Evolutionary conservation across 805 yeast species (phyloP), one percentile per base, ranked within the genome.

Genomic region (Candida ficus): DNA sequence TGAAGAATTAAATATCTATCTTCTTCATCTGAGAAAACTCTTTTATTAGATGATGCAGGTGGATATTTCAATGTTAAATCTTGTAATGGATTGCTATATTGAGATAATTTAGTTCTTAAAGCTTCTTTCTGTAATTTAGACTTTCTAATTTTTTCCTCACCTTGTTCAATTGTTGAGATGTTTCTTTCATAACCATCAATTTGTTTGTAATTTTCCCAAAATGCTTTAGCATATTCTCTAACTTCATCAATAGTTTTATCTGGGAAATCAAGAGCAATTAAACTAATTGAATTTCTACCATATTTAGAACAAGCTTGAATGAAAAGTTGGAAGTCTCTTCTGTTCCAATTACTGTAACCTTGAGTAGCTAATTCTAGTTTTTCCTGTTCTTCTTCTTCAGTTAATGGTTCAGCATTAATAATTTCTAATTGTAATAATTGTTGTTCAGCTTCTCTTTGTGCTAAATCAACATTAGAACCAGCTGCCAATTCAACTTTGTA

Each of bases 111-210:
- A 45, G 83, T 69, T 53, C 90, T 75, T 41, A 93, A 67, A 16
- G 87, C 75, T 60, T 86, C 95, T 57, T 80, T 85, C 54, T 89
- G 96, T 25, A 79, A 64, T 51, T 73, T 74, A 9, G 73, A 57
- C 52, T 76, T 79, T 35, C 77, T 68, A 20, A 85, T 73, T 59
- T 76, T 83, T 45, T 89, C 96, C 58, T 93, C 98, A 13, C 98
- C 99, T 4, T 75, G 71, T 55, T 89, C 95, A 45, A 93, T 87
- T 53, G 81, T 91, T 16, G 73, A 68, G 39, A 90, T 63, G 60
- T 83, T 87, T 47, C 86, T 75, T 50, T 93, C 99, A 62, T 81
- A 83, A 10, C 96, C 95, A 26, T 91, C 98, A 46, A 93, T 82
- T 50, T 81, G 85, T 37, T 75, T 70, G 54, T 78, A 82, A 38